Base-by-base conservation (phyloP, 768 basidiomycete genomes). In the Mycena vulgaris region DNA sequence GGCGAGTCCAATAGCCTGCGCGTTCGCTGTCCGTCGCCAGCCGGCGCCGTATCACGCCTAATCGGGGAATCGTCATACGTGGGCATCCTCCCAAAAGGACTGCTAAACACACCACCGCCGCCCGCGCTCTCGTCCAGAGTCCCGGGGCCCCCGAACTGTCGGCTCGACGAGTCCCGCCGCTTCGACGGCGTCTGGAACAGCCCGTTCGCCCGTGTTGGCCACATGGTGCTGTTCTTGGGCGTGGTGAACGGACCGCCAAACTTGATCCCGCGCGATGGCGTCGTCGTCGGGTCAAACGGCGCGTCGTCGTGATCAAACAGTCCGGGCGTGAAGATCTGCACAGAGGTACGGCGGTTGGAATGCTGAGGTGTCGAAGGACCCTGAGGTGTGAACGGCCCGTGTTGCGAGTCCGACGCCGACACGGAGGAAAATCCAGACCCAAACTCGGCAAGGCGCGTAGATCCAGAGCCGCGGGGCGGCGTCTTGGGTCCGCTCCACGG, bases 271-370 rank as follows among this genome's bases (percentile, higher is more conserved):
- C 93, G 84, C n/a, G 93, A 94, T 5, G 93, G 93, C 11, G 93
- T 94, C 23, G 92, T 92, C 28, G 90, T 89, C 7, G 93, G 93
- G 78, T 95, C 93, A 75, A 94, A 95, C 1, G 90, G 88, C 7
- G 85, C 82, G 47, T 89, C 89, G 21, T 91, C 89, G 25, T 69
- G 55, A 45, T 86, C 85, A 55, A 80, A 77, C 33, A 80, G 75
- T 37, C 82, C 77, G 33, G 86, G 85, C 10, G 83, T 83, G 9
- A 56, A 66, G 42, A 62, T 58, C 49, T 69, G 68, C 23, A 63
- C 72, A 42, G 58, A 61, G 31, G 57, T 49, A 47, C 62, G 68
- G 25, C 52, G 63, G 23, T 63, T 63, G 51, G 63, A 76, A 70
- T 78, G 82, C 60, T 84, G 85, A 8, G 90, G 92, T 9, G 91